Percentiles rank a stretch among this genome's conserved stretches.
phyloP scores from a whole-genome alignment of 179 eudicot species.

The Patellifolia procumbens region DNA sequence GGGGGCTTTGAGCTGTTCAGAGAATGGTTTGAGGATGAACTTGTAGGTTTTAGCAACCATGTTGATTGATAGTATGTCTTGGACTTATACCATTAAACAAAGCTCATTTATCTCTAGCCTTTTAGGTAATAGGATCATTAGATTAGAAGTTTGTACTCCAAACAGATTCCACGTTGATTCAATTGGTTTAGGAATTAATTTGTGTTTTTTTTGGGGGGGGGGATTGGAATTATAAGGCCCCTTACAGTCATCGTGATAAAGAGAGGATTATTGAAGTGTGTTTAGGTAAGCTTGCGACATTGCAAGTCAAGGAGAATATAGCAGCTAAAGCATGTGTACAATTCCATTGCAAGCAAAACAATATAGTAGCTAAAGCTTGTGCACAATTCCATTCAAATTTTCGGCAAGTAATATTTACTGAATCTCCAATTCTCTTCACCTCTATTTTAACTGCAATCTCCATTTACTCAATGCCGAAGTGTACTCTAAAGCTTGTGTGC shows the following conservation, averaged over 20 bases:
- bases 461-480: not conserved
- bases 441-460: not conserved
- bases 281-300: not conserved
- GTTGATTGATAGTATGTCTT: not conserved
- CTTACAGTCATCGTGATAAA: not conserved
- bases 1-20: not conserved
- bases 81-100: not conserved
- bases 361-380: no score
- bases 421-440: not conserved
- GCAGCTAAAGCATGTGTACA: no score
- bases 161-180: not conserved
- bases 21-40: not conserved
- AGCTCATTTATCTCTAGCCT: not conserved
- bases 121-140: not conserved
- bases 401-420: not conserved
- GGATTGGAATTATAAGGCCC: not conserved
- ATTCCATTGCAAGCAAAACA: not conserved
- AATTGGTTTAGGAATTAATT: not conserved
- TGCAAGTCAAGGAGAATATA: no score
- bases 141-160: not conserved
- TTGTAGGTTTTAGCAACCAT: slow-evolving; percentile 1
- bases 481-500: not conserved
- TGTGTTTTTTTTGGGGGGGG: no score
- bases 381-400: no score
- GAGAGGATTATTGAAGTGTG: not conserved